These are phyloP conservation scores for Pyricularia sp. DNA, from an alignment of 2,329 filamentous ascomycete genomes.

Conservation along the genomic window DNA sequence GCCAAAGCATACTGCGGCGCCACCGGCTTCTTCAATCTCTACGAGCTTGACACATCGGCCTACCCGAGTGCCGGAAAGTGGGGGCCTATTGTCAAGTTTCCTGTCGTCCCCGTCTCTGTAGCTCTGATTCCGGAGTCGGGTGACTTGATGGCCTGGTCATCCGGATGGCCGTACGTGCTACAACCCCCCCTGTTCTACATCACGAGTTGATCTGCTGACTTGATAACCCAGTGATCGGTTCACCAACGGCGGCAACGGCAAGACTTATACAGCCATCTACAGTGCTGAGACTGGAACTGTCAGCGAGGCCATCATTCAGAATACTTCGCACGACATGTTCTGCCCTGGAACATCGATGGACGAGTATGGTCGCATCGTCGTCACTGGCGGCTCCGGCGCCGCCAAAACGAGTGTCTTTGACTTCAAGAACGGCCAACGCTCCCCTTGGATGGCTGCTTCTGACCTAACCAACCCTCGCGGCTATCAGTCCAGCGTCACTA, in stretches of 20 bases:
- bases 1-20: neutral
- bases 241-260: neutral
- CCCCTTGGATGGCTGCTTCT: neutral
- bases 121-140: conserved; percentile 16
- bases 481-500: neutral
- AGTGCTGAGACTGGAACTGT: neutral
- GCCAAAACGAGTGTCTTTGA: conserved; percentile 21
- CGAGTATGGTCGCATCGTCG: conserved; percentile 30
- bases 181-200: neutral
- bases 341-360: conserved; percentile 37
- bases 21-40: neutral
- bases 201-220: neutral
- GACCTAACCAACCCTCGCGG: neutral
- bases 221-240: neutral
- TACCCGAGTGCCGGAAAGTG: neutral
- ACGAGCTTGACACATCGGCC: neutral
- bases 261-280: neutral
- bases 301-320: neutral
- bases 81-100: conserved; percentile 13
- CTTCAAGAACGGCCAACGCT: neutral
- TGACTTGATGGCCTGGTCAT: conserved; percentile 5
- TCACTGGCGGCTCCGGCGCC: conserved; percentile 37
- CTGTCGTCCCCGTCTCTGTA: conserved; percentile 17
- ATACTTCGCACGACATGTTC: conserved; percentile 35
- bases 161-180: neutral